Percentiles rank a stretch among this genome's conserved stretches.
These are phyloP conservation scores for Mycena epipterygia DNA, from an alignment of 768 basidiomycete species.

Conservation along the genomic window DNA sequence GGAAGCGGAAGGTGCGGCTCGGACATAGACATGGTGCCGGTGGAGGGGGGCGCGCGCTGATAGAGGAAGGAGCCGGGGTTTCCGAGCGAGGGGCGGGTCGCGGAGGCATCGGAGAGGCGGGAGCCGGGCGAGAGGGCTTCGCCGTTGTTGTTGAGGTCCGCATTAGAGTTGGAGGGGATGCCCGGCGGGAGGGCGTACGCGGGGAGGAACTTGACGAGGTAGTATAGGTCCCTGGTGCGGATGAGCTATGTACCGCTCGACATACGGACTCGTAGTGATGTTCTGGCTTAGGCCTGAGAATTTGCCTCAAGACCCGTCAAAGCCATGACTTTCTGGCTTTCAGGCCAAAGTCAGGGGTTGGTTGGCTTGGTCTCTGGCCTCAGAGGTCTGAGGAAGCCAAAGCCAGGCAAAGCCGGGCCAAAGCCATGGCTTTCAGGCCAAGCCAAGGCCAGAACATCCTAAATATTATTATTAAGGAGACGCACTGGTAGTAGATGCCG, in stretches of 20 bases:
- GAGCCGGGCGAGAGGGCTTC: slow-evolving; percentile 21
- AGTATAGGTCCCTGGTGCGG: slow-evolving; percentile 66
- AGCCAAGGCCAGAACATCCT: neutral
- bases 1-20: slow-evolving; percentile 47
- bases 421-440: too few relatives aligned
- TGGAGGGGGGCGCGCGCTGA: slow-evolving; percentile 35
- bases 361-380: too few relatives aligned
- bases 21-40: slow-evolving; percentile 30
- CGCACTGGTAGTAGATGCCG: slow-evolving; percentile 57
- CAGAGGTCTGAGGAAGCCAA: too few relatives aligned
- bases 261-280: too few relatives aligned
- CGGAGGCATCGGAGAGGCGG: slow-evolving; percentile 24
- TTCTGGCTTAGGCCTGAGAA: too few relatives aligned
- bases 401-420: too few relatives aligned
- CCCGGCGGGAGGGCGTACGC: slow-evolving; percentile 69
- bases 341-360: too few relatives aligned
- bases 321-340: too few relatives aligned
- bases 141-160: slow-evolving; percentile 41
- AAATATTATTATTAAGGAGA: neutral
- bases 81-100: slow-evolving; percentile 6
- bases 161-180: slow-evolving; percentile 54
- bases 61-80: slow-evolving; percentile 39
- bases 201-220: slow-evolving; percentile 81
- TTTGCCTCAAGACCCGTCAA: too few relatives aligned
- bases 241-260: neutral